phyloP scores from a whole-genome alignment of 176 grass and related monocot species.

The Eragrostis nindensis region DNA sequence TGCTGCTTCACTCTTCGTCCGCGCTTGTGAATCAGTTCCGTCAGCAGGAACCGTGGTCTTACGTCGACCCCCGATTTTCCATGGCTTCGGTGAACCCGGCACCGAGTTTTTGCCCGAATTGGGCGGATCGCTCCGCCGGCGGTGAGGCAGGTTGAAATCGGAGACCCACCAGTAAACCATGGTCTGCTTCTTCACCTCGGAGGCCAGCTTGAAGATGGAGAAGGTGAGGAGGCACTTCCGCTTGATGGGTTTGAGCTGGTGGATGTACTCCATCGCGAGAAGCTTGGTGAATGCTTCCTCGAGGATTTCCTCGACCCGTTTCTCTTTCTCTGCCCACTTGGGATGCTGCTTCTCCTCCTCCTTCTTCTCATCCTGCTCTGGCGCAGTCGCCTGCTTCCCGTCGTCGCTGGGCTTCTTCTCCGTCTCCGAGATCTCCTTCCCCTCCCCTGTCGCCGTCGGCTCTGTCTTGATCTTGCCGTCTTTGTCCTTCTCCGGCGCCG shows the following conservation, averaged over 20 bases:
- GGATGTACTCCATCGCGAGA: neutral
- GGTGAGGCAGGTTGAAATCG: neutral
- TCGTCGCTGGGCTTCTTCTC: neutral
- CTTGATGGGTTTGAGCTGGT: neutral
- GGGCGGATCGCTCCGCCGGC: neutral
- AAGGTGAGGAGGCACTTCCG: constrained; percentile 50
- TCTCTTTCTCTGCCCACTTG: neutral
- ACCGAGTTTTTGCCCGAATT: too few relatives aligned
- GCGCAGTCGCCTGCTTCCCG: too few relatives aligned
- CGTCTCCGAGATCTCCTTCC: too few relatives aligned
- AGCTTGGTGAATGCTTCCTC: constrained; percentile 40
- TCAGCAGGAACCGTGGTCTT: too few relatives aligned
- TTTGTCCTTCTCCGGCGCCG: neutral
- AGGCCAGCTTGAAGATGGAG: constrained; percentile 42
- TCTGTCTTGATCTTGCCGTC: neutral
- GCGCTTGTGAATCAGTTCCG: neutral
- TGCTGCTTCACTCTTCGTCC: neutral
- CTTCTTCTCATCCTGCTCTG: rapidly evolving
- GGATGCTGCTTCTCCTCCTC: neutral
- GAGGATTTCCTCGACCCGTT: constrained; percentile 22
- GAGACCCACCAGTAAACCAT: constrained; percentile 58
- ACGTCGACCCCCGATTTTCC: too few relatives aligned
- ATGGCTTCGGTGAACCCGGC: neutral
- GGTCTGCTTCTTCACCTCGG: constrained; percentile 45
- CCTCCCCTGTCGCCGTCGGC: too few relatives aligned